A percentile compares a stretch with the other conserved stretches of the same genome.
Evolutionary conservation across 208 protist genomes (phyloP).

Genomic region (Wallacemonas sp.): DNA sequence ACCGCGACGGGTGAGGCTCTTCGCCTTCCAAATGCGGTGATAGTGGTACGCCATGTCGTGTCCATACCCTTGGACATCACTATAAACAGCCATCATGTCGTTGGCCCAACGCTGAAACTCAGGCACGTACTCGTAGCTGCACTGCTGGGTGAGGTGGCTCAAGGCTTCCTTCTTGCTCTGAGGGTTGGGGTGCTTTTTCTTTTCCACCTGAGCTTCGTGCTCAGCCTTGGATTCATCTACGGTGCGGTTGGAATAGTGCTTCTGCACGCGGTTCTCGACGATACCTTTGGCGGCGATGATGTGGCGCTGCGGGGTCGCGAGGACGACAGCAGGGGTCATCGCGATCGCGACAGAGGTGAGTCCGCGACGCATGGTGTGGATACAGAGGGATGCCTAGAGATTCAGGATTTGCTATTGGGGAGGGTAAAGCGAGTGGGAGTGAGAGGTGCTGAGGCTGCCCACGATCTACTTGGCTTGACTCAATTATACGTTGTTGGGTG

Average conservation of each 20-base stretch:
- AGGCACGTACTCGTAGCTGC: constrained; percentile 90
- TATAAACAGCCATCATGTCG: constrained; percentile 91
- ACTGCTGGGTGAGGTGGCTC: constrained; percentile 83
- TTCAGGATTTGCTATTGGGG: neutral
- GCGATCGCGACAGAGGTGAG: constrained; percentile 5
- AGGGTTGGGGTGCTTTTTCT: constrained; percentile 69
- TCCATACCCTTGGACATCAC: constrained; percentile 79
- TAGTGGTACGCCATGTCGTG: constrained; percentile 93
- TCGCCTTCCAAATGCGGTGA: constrained; percentile 90
- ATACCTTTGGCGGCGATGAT: constrained; percentile 84
- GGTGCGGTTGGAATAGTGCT: constrained; percentile 85
- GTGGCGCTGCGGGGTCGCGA: constrained; percentile 24
- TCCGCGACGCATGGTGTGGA: constrained; percentile 34
- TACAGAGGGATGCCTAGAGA: too few relatives aligned
- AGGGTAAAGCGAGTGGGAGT: neutral
- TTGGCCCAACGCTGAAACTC: constrained; percentile 92
- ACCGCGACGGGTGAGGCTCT: constrained; percentile 70
- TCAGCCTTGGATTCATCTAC: constrained; percentile 75
- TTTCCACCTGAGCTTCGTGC: constrained; percentile 44
- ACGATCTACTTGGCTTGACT: too few relatives aligned
- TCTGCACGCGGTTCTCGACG: constrained; percentile 84
- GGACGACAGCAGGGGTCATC: neutral
- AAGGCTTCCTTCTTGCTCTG: constrained; percentile 85
- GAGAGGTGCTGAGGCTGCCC: too few relatives aligned
- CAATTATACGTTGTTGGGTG: too few relatives aligned